These are phyloP conservation scores for Daldinia eschscholtzii DNA, from an alignment of 2,329 filamentous ascomycete genomes.

Conservation along the genomic window DNA sequence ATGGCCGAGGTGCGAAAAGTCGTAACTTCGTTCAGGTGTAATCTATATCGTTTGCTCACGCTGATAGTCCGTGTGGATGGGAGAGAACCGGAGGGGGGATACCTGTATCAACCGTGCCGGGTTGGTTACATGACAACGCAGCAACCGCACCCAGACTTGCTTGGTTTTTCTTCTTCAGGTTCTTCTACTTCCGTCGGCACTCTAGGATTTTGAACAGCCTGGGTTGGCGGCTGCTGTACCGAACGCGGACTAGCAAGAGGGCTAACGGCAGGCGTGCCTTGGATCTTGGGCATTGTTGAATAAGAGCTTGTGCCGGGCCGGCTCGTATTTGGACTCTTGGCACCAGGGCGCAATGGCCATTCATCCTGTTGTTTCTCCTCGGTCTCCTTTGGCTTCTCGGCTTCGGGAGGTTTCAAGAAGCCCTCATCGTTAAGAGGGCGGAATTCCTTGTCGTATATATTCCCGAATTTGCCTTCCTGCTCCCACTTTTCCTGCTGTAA, in stretches of 20 bases:
- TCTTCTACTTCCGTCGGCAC: constrained; percentile 68
- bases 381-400: constrained; percentile 50
- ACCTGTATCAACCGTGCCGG: constrained; percentile 27
- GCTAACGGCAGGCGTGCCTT: constrained; percentile 58
- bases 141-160: constrained; percentile 74
- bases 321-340: constrained; percentile 63
- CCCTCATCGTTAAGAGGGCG: constrained; percentile 80
- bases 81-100: constrained; percentile 20
- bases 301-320: constrained; percentile 65
- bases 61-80: constrained; percentile 23
- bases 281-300: constrained; percentile 73
- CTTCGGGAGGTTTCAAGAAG: constrained; percentile 61
- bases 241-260: constrained; percentile 62
- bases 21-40: constrained; percentile 46
- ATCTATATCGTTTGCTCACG: constrained; percentile 36
- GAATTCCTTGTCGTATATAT: constrained; percentile 88
- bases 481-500: constrained; percentile 97
- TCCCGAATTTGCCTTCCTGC: constrained; percentile 87
- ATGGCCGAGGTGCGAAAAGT: constrained; percentile 36
- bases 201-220: constrained; percentile 58
- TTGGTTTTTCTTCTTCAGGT: constrained; percentile 60
- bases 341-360: constrained; percentile 69
- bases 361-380: constrained; percentile 57
- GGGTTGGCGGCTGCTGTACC: constrained; percentile 56
- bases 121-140: constrained; percentile 78